Conservation (phyloP, 768 basidiomycete species). For the Leccinum incarnatum region DNA sequence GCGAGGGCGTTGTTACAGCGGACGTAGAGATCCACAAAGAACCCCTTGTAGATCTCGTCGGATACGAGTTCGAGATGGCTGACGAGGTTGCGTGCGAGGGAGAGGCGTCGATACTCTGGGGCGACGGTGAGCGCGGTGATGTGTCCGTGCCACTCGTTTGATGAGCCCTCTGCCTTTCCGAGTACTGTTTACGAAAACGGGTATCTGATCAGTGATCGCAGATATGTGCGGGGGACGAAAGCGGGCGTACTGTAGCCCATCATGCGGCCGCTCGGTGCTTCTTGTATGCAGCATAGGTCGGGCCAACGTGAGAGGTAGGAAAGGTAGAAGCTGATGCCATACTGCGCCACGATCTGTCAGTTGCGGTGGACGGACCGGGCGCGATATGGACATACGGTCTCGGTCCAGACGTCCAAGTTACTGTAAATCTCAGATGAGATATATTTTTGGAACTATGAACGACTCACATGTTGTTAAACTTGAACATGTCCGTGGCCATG, state of each 20-base stretch:
- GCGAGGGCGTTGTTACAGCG: constrained; percentile 84
- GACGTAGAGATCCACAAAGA: constrained; percentile 96
- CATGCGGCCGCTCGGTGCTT: constrained; percentile 75
- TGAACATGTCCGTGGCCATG: constrained; percentile 85
- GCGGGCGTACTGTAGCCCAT: constrained; percentile 85
- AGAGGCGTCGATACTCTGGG: constrained; percentile 87
- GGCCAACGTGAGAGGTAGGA: constrained; percentile 90
- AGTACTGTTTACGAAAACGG: constrained; percentile 55
- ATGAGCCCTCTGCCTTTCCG: constrained; percentile 85
- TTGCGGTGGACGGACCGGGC: background rate
- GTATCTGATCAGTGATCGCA: constrained; percentile 1
- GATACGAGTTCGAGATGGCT: constrained; percentile 80
- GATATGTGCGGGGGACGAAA: constrained; percentile 3
- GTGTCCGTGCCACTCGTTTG: constrained; percentile 86
- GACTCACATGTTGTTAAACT: constrained; percentile 85
- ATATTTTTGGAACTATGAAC: background rate
- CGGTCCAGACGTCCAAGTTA: constrained; percentile 96
- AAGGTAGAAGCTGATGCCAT: constrained; percentile 85
- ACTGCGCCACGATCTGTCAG: constrained; percentile 43
- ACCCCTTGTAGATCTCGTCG: constrained; percentile 74
- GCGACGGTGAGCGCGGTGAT: constrained; percentile 94
- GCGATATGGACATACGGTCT: constrained; percentile 63
- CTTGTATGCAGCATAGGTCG: constrained; percentile 82
- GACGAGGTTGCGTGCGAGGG: constrained; percentile 87
- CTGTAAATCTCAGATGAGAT: constrained; percentile 38